These are phyloP conservation scores for Xylaria bambusicola DNA, from an alignment of 495 filamentous ascomycete genomes.

Conservation along the genomic window DNA sequence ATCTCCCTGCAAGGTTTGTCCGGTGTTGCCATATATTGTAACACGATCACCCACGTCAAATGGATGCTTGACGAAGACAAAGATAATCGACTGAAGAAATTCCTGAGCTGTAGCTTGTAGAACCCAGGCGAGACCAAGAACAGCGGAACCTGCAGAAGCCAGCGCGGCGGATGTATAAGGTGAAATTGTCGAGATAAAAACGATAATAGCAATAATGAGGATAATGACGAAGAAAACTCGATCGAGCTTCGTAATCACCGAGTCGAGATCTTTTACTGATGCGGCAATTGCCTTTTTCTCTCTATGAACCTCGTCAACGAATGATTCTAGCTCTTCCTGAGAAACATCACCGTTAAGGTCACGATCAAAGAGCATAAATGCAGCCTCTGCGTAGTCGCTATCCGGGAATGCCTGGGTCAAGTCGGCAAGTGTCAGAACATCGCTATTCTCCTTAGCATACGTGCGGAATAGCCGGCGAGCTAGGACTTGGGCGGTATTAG, in stretches of 20 bases:
- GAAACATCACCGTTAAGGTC: conserved; percentile 97
- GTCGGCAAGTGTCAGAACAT: conserved; percentile 76
- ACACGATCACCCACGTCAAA: conserved; percentile 97
- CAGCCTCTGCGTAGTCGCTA: conserved; percentile 84
- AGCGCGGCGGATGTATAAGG: conserved; percentile 81
- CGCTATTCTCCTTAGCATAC: conserved; percentile 71
- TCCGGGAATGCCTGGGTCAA: conserved; percentile 79
- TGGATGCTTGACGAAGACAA: conserved; percentile 97
- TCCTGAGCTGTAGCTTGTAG: conserved; percentile 92
- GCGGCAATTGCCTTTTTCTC: conserved; percentile 96
- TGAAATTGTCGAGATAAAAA: conserved; percentile 87
- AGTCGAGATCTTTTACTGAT: conserved; percentile 91
- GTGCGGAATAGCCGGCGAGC: conserved; percentile 92
- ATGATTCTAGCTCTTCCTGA: conserved; percentile 91
- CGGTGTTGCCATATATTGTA: conserved; percentile 87
- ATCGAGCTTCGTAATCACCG: conserved; percentile 90
- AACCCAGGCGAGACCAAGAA: conserved; percentile 89
- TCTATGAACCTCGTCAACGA: conserved; percentile 90
- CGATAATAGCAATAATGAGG: conserved; percentile 71
- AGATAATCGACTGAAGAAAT: conserved; percentile 86
- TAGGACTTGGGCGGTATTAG: conserved; percentile 77
- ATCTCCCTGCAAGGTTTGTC: conserved; percentile 72
- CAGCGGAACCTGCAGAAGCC: conserved; percentile 80
- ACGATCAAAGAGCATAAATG: conserved; percentile 92
- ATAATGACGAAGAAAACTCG: conserved; percentile 87